Evolutionary conservation across 1,139 yeast species (phyloP).

Genomic region (Candida neerlandica): DNA sequence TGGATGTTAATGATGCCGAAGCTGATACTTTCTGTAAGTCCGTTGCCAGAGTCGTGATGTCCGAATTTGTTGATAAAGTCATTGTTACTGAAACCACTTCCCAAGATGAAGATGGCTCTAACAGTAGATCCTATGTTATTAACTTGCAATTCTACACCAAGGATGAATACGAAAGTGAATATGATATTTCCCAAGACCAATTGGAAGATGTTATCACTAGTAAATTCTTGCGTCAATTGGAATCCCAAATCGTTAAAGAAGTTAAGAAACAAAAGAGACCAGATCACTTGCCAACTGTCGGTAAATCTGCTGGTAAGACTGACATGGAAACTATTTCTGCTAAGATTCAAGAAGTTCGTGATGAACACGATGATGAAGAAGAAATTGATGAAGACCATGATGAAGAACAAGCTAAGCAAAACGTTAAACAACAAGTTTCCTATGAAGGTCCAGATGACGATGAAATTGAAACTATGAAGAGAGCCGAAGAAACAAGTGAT

Average conservation of each 20-base stretch:
- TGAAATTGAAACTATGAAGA: slow-evolving; percentile 82
- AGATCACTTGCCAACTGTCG: slow-evolving; percentile 63
- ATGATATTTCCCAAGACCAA: slow-evolving; percentile 81
- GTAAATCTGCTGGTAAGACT: slow-evolving; percentile 68
- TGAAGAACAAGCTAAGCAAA: slow-evolving; percentile 42
- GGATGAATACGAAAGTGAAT: slow-evolving; percentile 81
- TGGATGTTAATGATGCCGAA: slow-evolving; percentile 77
- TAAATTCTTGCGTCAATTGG: slow-evolving; percentile 70
- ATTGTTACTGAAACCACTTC: slow-evolving; percentile 88
- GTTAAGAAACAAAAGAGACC: slow-evolving; percentile 75
- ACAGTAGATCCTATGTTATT: slow-evolving; percentile 75
- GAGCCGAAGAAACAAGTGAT: slow-evolving; percentile 74
- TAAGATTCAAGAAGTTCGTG: slow-evolving; percentile 41
- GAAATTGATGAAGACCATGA: slow-evolving; percentile 77
- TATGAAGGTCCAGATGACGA: slow-evolving; percentile 96
- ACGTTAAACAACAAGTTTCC: slow-evolving; percentile 80
- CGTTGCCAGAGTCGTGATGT: slow-evolving; percentile 78
- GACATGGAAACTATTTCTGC: slow-evolving; percentile 40
- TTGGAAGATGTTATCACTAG: slow-evolving; percentile 69
- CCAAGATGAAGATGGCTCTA: slow-evolving; percentile 47
- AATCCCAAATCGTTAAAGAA: slow-evolving; percentile 74
- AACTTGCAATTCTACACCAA: slow-evolving; percentile 74
- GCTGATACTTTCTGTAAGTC: slow-evolving; percentile 95
- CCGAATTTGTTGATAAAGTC: slow-evolving; percentile 87
- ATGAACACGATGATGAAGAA: slow-evolving; percentile 46